phyloP scores from a whole-genome alignment of 768 basidiomycete genomes.

The Chiua virens region DNA sequence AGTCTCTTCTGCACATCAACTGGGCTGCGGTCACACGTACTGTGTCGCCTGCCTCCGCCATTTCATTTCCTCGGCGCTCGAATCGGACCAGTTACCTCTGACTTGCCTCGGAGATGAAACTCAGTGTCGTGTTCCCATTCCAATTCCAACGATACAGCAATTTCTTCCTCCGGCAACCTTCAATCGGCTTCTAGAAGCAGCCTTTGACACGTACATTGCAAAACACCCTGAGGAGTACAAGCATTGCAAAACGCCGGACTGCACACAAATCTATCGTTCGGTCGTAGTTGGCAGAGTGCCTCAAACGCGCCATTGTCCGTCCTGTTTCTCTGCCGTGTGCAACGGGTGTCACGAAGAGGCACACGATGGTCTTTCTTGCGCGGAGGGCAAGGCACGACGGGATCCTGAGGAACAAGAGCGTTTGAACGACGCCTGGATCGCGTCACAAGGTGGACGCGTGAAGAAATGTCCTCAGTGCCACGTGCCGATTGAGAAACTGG shows the following conservation, averaged over 20 bases:
- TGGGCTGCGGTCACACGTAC: conserved; percentile 67
- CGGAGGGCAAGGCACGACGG: conserved; percentile 35
- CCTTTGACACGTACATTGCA: conserved; percentile 58
- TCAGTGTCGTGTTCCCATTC: conserved; percentile 52
- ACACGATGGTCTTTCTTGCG: conserved; percentile 65
- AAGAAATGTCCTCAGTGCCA: conserved; percentile 73
- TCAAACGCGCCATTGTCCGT: conserved; percentile 57
- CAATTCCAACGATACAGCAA: conserved; percentile 50
- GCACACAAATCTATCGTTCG: conserved; percentile 66
- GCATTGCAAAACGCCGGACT: conserved; percentile 80
- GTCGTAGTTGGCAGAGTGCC: conserved; percentile 39
- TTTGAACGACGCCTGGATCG: conserved; percentile 60
- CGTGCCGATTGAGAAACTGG: conserved; percentile 63
- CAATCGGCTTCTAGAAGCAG: conserved; percentile 52
- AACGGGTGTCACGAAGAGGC: conserved; percentile 55
- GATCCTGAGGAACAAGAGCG: conserved; percentile 48
- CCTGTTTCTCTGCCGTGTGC: conserved; percentile 66
- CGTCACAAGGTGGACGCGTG: conserved; percentile 50
- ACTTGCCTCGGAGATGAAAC: conserved; percentile 67
- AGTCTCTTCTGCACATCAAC: conserved; percentile 41
- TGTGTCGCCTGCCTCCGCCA: conserved; percentile 60
- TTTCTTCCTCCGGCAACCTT: conserved; percentile 54
- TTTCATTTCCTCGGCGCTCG: conserved; percentile 57
- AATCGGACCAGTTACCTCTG: conserved; percentile 61
- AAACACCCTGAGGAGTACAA: conserved; percentile 58